These are phyloP conservation scores for Emericellopsis cladophorae DNA, from an alignment of 2,329 filamentous ascomycete species.

Conservation along the genomic window DNA sequence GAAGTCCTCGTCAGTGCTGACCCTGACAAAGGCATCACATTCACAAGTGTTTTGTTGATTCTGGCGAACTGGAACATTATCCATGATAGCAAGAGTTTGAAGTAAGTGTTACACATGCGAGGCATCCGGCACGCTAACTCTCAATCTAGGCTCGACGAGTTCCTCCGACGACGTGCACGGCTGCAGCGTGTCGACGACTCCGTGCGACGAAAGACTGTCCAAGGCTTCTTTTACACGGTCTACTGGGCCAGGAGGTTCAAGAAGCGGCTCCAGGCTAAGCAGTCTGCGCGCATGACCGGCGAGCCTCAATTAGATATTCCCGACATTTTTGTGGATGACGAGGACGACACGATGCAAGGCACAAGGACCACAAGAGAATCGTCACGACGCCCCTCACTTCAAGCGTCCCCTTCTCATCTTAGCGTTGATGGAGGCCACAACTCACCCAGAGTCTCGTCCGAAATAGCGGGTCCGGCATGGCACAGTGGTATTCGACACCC, in stretches of 20 bases:
- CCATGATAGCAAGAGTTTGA: constrained; percentile 89
- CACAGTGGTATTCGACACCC: constrained; percentile 28
- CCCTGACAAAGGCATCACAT: constrained; percentile 77
- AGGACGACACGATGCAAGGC: constrained; percentile 20
- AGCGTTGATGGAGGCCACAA: constrained; percentile 3
- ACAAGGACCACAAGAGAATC: not conserved
- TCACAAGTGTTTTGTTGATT: constrained; percentile 87
- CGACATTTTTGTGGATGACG: constrained; percentile 81
- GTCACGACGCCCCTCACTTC: not conserved
- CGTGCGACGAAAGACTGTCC: constrained; percentile 76
- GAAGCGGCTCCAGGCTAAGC: constrained; percentile 58
- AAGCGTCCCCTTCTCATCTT: constrained; percentile 3
- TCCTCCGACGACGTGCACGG: constrained; percentile 76
- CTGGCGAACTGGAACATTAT: constrained; percentile 98
- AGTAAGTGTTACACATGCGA: constrained; percentile 29
- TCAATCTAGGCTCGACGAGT: constrained; percentile 67
- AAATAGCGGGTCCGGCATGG: not conserved
- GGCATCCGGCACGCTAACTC: constrained; percentile 12
- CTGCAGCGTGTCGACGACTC: constrained; percentile 92
- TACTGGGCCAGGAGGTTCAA: constrained; percentile 80
- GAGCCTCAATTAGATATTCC: constrained; percentile 75
- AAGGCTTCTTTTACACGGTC: constrained; percentile 91
- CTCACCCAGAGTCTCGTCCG: not conserved
- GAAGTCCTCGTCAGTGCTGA: constrained; percentile 92
- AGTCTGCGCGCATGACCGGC: constrained; percentile 61